Conservation (phyloP, 2,329 filamentous ascomycete genomes). For the Pyrenochaeta sp. region DNA sequence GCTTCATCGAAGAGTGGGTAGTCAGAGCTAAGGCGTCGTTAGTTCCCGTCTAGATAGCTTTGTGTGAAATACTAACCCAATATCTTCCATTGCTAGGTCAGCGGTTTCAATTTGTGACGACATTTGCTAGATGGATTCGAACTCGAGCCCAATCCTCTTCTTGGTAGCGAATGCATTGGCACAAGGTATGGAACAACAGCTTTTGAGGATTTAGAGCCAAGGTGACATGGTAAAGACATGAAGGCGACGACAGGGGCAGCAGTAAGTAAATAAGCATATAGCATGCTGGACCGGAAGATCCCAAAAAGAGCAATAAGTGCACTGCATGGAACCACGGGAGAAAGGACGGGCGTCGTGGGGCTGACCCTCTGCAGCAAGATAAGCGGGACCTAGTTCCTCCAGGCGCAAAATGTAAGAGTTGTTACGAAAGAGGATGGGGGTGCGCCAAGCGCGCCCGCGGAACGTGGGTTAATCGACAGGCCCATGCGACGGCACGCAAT, state of each 20-base stretch:
- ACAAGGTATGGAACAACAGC: constrained; percentile 13
- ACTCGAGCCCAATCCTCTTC: constrained; percentile 20
- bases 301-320: constrained; percentile 22
- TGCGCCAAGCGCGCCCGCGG: constrained; percentile 8
- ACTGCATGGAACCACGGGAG: constrained; percentile 26
- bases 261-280: constrained; percentile 21
- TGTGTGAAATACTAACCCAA: constrained; percentile 23
- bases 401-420: constrained; percentile 22
- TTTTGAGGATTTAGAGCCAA: constrained; percentile 11
- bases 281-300: constrained; percentile 5
- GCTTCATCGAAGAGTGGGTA: constrained; percentile 30
- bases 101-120: constrained; percentile 24
- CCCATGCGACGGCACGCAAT: constrained; percentile 17
- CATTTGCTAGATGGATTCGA: constrained; percentile 25
- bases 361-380: constrained; percentile 30
- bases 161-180: constrained; percentile 37
- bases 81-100: constrained; percentile 36
- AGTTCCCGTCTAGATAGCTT: constrained; percentile 10
- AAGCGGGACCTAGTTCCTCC: constrained; percentile 30
- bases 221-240: constrained; percentile 23
- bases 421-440: constrained; percentile 17
- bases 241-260: constrained; percentile 14
- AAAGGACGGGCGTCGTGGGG: constrained; percentile 37
- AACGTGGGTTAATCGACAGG: constrained; percentile 26
- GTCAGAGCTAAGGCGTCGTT: constrained; percentile 22